These are phyloP conservation scores for Kwoniella shandongensis DNA, from an alignment of 768 basidiomycete genomes.

Conservation along the genomic window DNA sequence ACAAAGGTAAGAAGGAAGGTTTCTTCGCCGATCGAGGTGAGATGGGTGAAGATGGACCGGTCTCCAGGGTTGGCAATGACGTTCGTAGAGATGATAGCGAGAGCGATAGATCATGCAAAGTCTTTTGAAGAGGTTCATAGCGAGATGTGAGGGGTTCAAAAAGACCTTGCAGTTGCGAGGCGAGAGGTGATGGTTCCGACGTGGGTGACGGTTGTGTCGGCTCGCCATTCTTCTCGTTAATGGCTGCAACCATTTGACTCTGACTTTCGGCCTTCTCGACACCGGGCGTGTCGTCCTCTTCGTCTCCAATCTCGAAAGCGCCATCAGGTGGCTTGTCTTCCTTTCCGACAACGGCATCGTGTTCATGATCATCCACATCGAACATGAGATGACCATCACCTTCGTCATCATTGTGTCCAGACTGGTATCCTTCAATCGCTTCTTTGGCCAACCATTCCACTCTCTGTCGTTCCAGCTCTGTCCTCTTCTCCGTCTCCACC, in stretches of 20 bases:
- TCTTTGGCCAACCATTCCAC: constrained; percentile 47
- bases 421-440: constrained; percentile 27
- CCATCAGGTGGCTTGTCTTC: not conserved
- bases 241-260: not conserved
- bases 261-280: not conserved
- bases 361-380: constrained; percentile 30
- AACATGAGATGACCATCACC: constrained; percentile 30
- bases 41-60: constrained; percentile 6
- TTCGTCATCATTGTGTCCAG: not conserved
- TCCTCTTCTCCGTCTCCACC: constrained; percentile 42
- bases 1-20: constrained; percentile 15
- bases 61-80: constrained; percentile 22
- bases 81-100: constrained; percentile 32
- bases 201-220: constrained; percentile 2
- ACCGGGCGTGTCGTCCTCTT: no score
- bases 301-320: no score
- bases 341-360: not conserved
- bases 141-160: constrained; percentile 30
- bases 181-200: constrained; percentile 18
- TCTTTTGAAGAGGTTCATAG: constrained; percentile 36
- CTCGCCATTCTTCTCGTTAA: not conserved
- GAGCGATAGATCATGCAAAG: constrained; percentile 42
- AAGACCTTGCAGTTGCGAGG: constrained; percentile 20
- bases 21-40: constrained; percentile 16
- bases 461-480: constrained; percentile 45